Percentiles rank a stretch among this genome's conserved stretches.
Evolutionary conservation across 495 filamentous ascomycete species (phyloP).

Genomic region (Melanomma pulvis-pyrius): DNA sequence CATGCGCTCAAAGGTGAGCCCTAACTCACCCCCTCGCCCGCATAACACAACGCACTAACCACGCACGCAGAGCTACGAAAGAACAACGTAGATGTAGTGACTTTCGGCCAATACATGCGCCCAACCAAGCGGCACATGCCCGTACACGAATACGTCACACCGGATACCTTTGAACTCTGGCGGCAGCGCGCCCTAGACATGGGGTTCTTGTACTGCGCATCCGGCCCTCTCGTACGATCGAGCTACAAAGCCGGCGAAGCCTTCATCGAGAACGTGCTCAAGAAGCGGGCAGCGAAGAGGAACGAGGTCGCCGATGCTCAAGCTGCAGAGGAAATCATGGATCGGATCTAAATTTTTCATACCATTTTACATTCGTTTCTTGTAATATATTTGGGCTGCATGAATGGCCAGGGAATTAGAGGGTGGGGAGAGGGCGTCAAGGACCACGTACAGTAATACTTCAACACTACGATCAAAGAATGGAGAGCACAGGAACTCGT

Average conservation of each 20-base stretch:
- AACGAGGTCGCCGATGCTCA: constrained; percentile 15
- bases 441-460: neutral
- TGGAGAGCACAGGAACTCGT: too few species aligned
- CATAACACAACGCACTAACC: constrained; percentile 18
- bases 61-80: constrained; percentile 67
- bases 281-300: constrained; percentile 64
- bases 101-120: constrained; percentile 99
- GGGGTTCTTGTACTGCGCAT: constrained; percentile 96
- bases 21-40: neutral
- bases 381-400: neutral
- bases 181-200: constrained; percentile 84
- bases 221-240: constrained; percentile 86
- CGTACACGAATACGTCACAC: constrained; percentile 90
- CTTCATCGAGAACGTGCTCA: constrained; percentile 97
- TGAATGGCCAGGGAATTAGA: neutral
- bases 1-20: constrained; percentile 68
- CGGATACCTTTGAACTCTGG: constrained; percentile 89
- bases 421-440: too few species aligned
- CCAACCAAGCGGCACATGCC: constrained; percentile 97
- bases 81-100: constrained; percentile 86
- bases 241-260: constrained; percentile 98
- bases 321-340: neutral
- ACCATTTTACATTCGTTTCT: neutral
- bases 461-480: too few species aligned
- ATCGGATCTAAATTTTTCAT: neutral